Evolutionary conservation across 2,329 filamentous ascomycete genomes (phyloP), one percentile per base, ranked within the genome.

Genomic region (Nannizziopsis arthrosporioides): DNA sequence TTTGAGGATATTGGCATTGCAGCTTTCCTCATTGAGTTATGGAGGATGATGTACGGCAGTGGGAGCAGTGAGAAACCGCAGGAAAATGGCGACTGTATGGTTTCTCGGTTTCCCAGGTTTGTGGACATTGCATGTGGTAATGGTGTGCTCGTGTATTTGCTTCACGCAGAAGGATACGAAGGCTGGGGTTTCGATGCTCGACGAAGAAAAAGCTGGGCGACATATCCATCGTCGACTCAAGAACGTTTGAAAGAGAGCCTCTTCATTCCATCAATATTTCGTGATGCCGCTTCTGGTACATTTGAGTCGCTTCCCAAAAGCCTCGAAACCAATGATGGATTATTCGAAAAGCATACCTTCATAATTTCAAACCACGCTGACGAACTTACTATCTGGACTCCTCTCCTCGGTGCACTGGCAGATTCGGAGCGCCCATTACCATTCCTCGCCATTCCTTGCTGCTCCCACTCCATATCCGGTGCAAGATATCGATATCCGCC

Each of bases 321-420:
- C 59, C 7, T 63, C 9, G 27, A 44, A 1, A 35, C 15, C n/a
- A 34, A 67, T 40, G 58, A 62, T 53, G 92, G 90, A 32, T 59
- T 73, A 8, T 94, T 96, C 59, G 73, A 78, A 0, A 62, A 65
- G 12, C 79, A 80, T 22, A 93, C 87, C 0, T 98, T 98, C 65
- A 87, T 98, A 58, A 84, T 98, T 54, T 94, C 88, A 42, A 98
- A 98, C 61, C 92, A 98, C 63, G 90, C 90, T 9, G 92, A 98
- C 62, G 89, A 98, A 67, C 75, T 98, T 11, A 98, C 92, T 0
- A 80, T 86, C 0, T 98, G 92, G 92, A 96, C 92, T 0, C 92
- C 92, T 0, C 75, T 96, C 14, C 77, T 98, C 36, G 89, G 86
- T 1, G 77, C 79, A 5, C 69, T 87, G 1, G 61, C 68, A 2